Conservation (phyloP, 2,329 filamentous ascomycete species). For the Emergomyces orientalis region DNA sequence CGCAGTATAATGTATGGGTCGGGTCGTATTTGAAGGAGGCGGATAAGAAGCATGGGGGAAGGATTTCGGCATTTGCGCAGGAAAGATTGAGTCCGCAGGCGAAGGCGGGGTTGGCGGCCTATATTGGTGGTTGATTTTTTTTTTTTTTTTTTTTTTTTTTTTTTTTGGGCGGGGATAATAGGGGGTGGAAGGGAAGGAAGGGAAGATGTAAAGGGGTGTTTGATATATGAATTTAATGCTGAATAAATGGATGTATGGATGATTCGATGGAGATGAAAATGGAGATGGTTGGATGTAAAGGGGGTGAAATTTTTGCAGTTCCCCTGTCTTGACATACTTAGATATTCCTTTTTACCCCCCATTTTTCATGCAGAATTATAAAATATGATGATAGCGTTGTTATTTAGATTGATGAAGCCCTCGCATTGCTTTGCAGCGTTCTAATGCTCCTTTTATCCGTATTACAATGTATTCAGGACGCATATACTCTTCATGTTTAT, state of each 20-base stretch:
- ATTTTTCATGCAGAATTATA: background rate
- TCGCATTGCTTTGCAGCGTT: background rate
- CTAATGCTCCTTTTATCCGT: background rate
- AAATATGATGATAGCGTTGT: background rate
- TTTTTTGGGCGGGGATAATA: background rate
- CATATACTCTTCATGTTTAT: background rate
- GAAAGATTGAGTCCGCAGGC: slow-evolving; percentile 59
- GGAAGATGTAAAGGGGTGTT: background rate
- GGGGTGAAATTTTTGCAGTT: too few relatives aligned
- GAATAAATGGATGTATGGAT: background rate
- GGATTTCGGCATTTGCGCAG: slow-evolving; percentile 60
- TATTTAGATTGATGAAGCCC: background rate
- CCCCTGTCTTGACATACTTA: background rate
- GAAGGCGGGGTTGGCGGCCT: slow-evolving; percentile 39
- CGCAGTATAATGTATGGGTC: slow-evolving; percentile 76
- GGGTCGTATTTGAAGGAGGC: slow-evolving; percentile 66
- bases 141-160: background rate
- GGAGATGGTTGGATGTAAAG: background rate
- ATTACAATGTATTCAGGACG: background rate
- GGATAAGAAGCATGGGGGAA: slow-evolving; percentile 62
- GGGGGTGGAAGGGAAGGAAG: background rate
- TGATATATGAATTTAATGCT: background rate
- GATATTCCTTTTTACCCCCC: background rate
- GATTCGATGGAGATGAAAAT: background rate
- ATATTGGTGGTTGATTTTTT: slow-evolving; percentile 29